Base-by-base conservation (phyloP, 805 yeast species). In the Zygosaccharomyces pseudorouxii region DNA sequence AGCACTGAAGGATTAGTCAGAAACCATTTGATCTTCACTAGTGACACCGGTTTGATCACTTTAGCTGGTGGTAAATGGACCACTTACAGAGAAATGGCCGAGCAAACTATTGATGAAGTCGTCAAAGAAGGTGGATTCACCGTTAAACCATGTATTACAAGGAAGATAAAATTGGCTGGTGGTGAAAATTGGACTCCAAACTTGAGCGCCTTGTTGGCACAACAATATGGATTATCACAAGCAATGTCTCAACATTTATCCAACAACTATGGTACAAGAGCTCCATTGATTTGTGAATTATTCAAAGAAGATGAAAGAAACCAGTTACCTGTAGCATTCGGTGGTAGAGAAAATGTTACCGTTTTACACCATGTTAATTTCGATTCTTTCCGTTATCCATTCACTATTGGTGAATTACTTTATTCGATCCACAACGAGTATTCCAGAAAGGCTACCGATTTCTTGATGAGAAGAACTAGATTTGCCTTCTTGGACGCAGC, bases 41-140 rank as follows among this genome's bases (percentile, higher is more conserved):
- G 95, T 29, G 81, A 76, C 50, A 76, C 85, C 48, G 93, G 92
- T 22, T 77, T 90, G 57, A 75, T 90, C 35, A 90, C 98, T 35
- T 86, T 90, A 56, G 84, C 95, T 16, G 98, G 97, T 62, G 98
- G 98, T 68, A 90, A 90, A 73, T 90, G 98, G 98, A 90, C 98
- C 46, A 90, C 98, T 31, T 92, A 90, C 75, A 80, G 97, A 73
- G 95, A 89, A 73, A 90, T 90, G 97, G 96, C 97, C 19, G 83
- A 90, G 72, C 96, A 92, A 72, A 87, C 96, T 39, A 82, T 90
- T 41, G 83, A 87, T 67, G 80, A 80, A 57, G 81, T 86, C 46
- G 75, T 87, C 42, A 74, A 79, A 62, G 71, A 71, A 44, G 71
- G 68, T 14, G 59, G 69, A 42, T 71, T 76, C 49, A 55, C 65